A percentile compares a stretch with the other conserved stretches of the same genome.
phyloP scores from a whole-genome alignment of 148 eudicot species.

The Arctostaphylos glauca region DNA sequence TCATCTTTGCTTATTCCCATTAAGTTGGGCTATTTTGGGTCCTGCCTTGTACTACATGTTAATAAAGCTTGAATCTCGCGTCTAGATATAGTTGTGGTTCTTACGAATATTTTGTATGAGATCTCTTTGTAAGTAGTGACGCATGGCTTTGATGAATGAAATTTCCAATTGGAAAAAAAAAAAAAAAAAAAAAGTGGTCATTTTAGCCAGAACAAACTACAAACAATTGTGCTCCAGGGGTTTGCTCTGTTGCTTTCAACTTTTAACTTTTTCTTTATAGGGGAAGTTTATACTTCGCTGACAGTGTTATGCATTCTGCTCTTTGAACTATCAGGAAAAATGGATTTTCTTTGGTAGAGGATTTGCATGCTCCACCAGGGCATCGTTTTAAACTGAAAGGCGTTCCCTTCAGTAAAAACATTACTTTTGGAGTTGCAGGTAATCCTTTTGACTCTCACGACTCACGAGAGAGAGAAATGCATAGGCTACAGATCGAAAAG shows the following conservation, averaged over 20 bases:
- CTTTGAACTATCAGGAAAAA: slow-evolving; percentile 59
- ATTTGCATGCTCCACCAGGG: slow-evolving; percentile 73
- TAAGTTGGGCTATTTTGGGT: no score
- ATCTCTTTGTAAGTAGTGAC: no score
- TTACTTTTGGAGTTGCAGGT: slow-evolving; percentile 94
- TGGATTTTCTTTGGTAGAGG: slow-evolving; percentile 89
- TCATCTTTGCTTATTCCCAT: no score
- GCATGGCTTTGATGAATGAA: no score
- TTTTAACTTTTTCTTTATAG: background rate
- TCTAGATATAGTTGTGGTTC: no score
- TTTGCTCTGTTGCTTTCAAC: background rate
- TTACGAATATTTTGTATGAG: no score
- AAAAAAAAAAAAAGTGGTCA: background rate
- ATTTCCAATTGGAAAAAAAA: no score
- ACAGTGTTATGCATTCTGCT: slow-evolving; percentile 5
- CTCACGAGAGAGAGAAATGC: background rate
- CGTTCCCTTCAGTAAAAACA: slow-evolving; percentile 93
- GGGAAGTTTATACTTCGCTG: background rate
- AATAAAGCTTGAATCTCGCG: no score
- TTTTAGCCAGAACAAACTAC: background rate
- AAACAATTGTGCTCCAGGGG: background rate
- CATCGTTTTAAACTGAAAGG: slow-evolving; percentile 69
- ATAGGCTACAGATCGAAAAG: background rate
- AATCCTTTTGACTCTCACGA: slow-evolving; percentile 7
- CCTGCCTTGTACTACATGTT: no score